Evolutionary conservation across 169 alveolate genomes (phyloP), one percentile per base, ranked within the genome.

Genomic region (Theileria orientalis): DNA sequence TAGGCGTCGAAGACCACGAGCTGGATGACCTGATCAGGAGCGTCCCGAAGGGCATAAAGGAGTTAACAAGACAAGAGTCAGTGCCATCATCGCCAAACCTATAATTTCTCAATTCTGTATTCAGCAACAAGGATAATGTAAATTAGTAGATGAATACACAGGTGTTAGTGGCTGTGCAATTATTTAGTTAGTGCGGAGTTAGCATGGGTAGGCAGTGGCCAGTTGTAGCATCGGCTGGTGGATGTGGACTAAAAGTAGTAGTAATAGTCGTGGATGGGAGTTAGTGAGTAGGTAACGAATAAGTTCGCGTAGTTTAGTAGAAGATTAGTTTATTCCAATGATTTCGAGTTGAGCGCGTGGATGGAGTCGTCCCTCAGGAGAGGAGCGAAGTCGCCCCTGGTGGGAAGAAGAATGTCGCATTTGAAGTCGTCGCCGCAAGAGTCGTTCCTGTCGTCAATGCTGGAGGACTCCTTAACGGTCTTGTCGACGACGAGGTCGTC

Each of bases 11-110:
- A 33, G 69, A 66, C 63, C 66, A 16, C 29, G 46, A 64, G 30
- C 62, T 64, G 63, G 63, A 52, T 9, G 76, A 60, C 5, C 3
- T 75, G 27, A 52, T 75, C 13, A 59, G 40, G n/a, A 57, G 68
- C 16, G 33, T 75, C 41, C 76, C 84, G 2, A 75, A 75, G 62
- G 84, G 84, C 1, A 75, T 75, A 0, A 69, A 75, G 33, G 75
- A 44, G n/a, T 56, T 74, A 1, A 74, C 75, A 8, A 0, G 27
- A 23, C 8, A n/a, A 1, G 2, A 52, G 21, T n/a, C n/a, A n/a
- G n/a, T n/a, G n/a, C n/a, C n/a, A n/a, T n/a, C n/a, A n/a, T n/a
- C n/a, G n/a, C n/a, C n/a, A n/a, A n/a, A n/a, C n/a, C n/a, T n/a
- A n/a, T n/a, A n/a, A n/a, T n/a, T n/a, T n/a, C n/a, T n/a, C n/a